Evolutionary conservation across 2,329 filamentous ascomycete species (phyloP).

Genomic region (Beauveria caledonica): DNA sequence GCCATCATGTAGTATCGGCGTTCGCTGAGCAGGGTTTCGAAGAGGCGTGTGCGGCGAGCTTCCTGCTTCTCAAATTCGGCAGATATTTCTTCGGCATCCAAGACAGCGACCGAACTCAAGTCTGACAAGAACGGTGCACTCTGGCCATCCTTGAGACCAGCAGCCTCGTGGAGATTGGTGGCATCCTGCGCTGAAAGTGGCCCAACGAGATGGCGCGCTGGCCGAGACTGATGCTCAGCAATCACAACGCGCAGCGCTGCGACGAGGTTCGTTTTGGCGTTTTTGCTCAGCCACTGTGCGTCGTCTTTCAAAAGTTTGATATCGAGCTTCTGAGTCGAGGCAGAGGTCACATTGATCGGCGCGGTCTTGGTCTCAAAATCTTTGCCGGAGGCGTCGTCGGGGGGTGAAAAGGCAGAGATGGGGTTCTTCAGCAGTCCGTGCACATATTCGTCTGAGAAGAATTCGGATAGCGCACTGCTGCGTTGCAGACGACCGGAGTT

Average conservation of each 20-base stretch:
- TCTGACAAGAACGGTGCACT: slow-evolving; percentile 49
- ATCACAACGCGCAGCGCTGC: slow-evolving; percentile 72
- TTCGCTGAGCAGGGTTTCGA: slow-evolving; percentile 64
- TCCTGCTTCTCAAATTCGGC: slow-evolving; percentile 54
- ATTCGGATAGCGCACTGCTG: slow-evolving; percentile 51
- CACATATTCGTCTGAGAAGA: slow-evolving; percentile 64
- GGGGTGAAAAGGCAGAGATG: slow-evolving; percentile 56
- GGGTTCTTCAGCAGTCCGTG: slow-evolving; percentile 60
- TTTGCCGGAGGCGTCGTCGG: slow-evolving; percentile 54
- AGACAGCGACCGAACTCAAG: slow-evolving; percentile 36
- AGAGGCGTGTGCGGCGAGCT: slow-evolving; percentile 57
- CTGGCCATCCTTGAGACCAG: slow-evolving; percentile 54
- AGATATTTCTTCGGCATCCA: slow-evolving; percentile 47
- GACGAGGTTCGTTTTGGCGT: slow-evolving; percentile 69
- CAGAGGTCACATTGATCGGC: slow-evolving; percentile 72
- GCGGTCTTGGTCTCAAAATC: slow-evolving; percentile 79
- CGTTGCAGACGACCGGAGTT: slow-evolving; percentile 45
- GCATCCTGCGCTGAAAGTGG: slow-evolving; percentile 72
- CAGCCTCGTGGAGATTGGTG: slow-evolving; percentile 65
- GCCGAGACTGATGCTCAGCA: slow-evolving; percentile 74
- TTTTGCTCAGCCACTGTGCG: slow-evolving; percentile 75
- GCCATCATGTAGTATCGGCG: slow-evolving; percentile 59
- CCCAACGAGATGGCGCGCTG: slow-evolving; percentile 62
- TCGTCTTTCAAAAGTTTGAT: slow-evolving; percentile 77
- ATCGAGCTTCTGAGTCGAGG: slow-evolving; percentile 58